These are phyloP conservation scores for Talaromyces sp. DNA, from an alignment of 2,329 filamentous ascomycete species.

Conservation along the genomic window DNA sequence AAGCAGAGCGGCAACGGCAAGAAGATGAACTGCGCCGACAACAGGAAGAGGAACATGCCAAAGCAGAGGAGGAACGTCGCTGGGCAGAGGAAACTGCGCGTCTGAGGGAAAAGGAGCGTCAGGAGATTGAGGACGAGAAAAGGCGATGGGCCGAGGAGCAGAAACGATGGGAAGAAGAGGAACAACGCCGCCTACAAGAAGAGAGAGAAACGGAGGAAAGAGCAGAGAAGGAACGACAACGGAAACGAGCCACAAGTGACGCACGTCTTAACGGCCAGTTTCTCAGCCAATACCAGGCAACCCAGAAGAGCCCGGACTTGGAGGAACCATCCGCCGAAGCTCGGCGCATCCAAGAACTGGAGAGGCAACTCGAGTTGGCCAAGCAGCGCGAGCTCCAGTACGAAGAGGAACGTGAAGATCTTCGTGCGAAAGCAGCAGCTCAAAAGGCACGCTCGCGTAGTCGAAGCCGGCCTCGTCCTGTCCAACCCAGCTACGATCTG, in stretches of 20 bases:
- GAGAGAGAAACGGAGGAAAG: slow-evolving; percentile 67
- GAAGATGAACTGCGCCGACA: slow-evolving; percentile 45
- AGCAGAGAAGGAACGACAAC: slow-evolving; percentile 61
- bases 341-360: slow-evolving; percentile 71
- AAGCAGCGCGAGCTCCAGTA: slow-evolving; percentile 63
- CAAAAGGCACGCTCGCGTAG: slow-evolving; percentile 22
- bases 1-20: slow-evolving; percentile 47
- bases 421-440: slow-evolving; percentile 23
- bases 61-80: slow-evolving; percentile 39
- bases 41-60: slow-evolving; percentile 41
- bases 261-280: slow-evolving; percentile 73
- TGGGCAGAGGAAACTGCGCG: slow-evolving; percentile 44
- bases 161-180: slow-evolving; percentile 68
- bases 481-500: slow-evolving; percentile 46
- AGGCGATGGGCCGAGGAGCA: slow-evolving; percentile 49
- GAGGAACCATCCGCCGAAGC: slow-evolving; percentile 49
- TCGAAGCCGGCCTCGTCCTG: slow-evolving; percentile 26
- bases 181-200: slow-evolving; percentile 64
- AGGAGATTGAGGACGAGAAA: slow-evolving; percentile 42
- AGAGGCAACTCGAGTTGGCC: slow-evolving; percentile 64
- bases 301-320: slow-evolving; percentile 45
- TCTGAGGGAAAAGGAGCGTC: slow-evolving; percentile 47
- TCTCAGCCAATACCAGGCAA: slow-evolving; percentile 78
- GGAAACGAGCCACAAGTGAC: slow-evolving; percentile 57
- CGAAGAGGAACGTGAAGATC: slow-evolving; percentile 54